phyloP scores from a whole-genome alignment of 2,329 filamentous ascomycete species.

The Paradendryphiella salina region DNA sequence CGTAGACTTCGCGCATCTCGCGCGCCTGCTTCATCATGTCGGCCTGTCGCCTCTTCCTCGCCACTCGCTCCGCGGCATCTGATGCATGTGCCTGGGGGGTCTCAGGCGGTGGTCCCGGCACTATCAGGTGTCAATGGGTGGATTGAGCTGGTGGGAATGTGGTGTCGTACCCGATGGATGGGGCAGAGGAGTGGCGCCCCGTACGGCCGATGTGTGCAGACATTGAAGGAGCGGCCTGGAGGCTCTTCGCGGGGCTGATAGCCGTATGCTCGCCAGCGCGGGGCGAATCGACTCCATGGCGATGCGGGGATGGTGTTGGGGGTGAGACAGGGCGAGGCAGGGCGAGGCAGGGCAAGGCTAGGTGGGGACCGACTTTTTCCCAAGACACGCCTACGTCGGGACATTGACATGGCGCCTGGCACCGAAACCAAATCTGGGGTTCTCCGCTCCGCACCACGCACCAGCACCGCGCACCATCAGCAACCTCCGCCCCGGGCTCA shows the following conservation, averaged over 20 bases:
- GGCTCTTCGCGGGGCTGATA: constrained; percentile 21
- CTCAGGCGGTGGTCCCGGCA: constrained; percentile 63
- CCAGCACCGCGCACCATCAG: constrained; percentile 3
- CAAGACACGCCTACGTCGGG: neutral
- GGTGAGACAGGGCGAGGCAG: neutral
- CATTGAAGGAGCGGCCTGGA: constrained; percentile 38
- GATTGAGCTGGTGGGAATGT: neutral
- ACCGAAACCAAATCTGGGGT: constrained; percentile 13
- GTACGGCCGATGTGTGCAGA: constrained; percentile 49
- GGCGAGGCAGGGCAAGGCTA: constrained; percentile 3
- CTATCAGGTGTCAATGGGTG: constrained; percentile 21
- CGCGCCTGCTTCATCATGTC: constrained; percentile 54
- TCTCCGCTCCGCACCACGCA: constrained; percentile 12
- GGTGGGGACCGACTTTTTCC: constrained; percentile 2
- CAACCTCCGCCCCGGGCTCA: constrained; percentile 1
- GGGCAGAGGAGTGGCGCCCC: constrained; percentile 59
- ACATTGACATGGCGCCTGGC: constrained; percentile 1
- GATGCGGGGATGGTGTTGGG: constrained; percentile 2
- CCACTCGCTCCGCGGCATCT: constrained; percentile 54
- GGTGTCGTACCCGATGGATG: constrained; percentile 50
- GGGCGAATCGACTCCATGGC: constrained; percentile 40
- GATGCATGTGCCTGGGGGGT: constrained; percentile 56
- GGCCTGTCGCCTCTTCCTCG: constrained; percentile 55
- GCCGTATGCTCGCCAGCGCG: constrained; percentile 26
- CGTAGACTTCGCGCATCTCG: constrained; percentile 46